These are phyloP conservation scores for Leucogyrophana mollusca DNA, from an alignment of 768 basidiomycete species.

Conservation along the genomic window DNA sequence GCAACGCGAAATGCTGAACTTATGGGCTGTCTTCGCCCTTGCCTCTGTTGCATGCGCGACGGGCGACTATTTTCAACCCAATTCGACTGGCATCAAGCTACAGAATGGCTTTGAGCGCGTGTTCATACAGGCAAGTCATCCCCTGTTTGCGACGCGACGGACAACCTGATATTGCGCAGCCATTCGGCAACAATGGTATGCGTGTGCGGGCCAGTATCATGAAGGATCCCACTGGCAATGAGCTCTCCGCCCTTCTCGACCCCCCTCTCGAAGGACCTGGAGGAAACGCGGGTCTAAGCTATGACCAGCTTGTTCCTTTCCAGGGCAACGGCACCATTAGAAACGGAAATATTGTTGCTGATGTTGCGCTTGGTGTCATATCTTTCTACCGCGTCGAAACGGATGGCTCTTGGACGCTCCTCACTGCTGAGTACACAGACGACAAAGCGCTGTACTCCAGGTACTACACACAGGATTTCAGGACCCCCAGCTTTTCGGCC, in stretches of 20 bases:
- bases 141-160: not conserved
- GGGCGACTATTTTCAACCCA: not conserved
- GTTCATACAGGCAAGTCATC: constrained; percentile 28
- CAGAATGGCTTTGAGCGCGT: constrained; percentile 36
- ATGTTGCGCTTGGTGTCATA: constrained; percentile 14
- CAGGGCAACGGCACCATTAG: constrained; percentile 28
- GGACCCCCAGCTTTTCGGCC: constrained; percentile 28
- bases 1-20: constrained; percentile 2
- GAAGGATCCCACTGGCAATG: constrained; percentile 33
- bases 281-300: constrained; percentile 26
- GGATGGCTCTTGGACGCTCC: constrained; percentile 25
- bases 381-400: constrained; percentile 31
- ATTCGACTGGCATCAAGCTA: constrained; percentile 31
- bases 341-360: constrained; percentile 31
- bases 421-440: constrained; percentile 31
- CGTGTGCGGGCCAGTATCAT: constrained; percentile 35
- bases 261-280: constrained; percentile 36
- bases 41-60: not conserved
- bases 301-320: constrained; percentile 28
- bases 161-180: constrained; percentile 15
- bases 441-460: constrained; percentile 29
- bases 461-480: constrained; percentile 33
- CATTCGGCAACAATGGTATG: constrained; percentile 35
- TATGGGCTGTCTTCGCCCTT: not conserved
- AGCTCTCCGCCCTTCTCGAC: constrained; percentile 34